Conservation (phyloP, 108 stramenopile genomes). For the Conticribra guillardii region DNA sequence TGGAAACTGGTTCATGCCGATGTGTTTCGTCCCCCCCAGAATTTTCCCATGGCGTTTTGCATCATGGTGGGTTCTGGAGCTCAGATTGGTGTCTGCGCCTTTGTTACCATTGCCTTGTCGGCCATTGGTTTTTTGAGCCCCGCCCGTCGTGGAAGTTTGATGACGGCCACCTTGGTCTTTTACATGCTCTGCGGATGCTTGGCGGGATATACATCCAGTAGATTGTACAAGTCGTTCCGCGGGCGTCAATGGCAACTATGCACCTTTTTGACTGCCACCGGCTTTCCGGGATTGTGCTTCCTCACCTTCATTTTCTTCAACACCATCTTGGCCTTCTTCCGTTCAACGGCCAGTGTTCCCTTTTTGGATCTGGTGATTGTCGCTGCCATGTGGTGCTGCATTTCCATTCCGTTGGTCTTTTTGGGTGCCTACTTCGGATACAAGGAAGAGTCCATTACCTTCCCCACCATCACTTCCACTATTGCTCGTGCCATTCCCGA, state of each 20-base stretch:
- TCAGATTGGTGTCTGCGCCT: slow-evolving; percentile 71
- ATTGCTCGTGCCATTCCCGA: slow-evolving; percentile 94
- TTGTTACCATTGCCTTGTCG: slow-evolving; percentile 82
- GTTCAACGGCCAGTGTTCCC: slow-evolving; percentile 94
- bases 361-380: slow-evolving; percentile 92
- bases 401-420: slow-evolving; percentile 97
- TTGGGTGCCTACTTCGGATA: slow-evolving; percentile 99
- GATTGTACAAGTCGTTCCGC: slow-evolving; percentile 95
- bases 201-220: slow-evolving; percentile 88
- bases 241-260: slow-evolving; percentile 94
- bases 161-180: slow-evolving; percentile 88
- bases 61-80: slow-evolving; percentile 95
- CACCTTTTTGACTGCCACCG: slow-evolving; percentile 90
- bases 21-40: slow-evolving; percentile 98
- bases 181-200: slow-evolving; percentile 92
- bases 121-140: slow-evolving; percentile 95
- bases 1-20: slow-evolving; percentile 99
- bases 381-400: slow-evolving; percentile 98
- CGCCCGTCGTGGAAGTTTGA: slow-evolving; percentile 91
- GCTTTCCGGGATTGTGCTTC: slow-evolving; percentile 92
- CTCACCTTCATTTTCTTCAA: slow-evolving; percentile 89
- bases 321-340: slow-evolving; percentile 84
- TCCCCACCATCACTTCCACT: slow-evolving; percentile 89
- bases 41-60: slow-evolving; percentile 93
- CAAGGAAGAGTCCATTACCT: slow-evolving; percentile 87